These are phyloP conservation scores for Alnus glutinosa DNA, from an alignment of 306 rosid species.

Conservation along the genomic window DNA sequence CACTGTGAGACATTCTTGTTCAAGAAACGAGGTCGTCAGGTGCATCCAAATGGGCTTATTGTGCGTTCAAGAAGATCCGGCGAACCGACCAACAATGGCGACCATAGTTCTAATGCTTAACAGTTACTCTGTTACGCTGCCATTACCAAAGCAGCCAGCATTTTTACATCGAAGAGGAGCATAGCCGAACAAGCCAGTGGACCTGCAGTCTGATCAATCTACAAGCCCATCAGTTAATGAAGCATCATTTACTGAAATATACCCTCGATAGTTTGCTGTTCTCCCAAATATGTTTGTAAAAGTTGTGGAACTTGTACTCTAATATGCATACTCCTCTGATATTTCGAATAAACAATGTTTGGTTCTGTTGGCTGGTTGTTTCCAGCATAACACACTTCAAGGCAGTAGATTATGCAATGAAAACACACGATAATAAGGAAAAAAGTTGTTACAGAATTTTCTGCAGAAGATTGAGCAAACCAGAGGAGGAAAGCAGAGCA, in stretches of 20 bases:
- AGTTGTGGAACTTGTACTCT: background rate
- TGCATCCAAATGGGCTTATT: slow-evolving; percentile 32
- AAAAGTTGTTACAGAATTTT: no score
- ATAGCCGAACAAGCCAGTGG: background rate
- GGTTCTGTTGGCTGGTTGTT: no score
- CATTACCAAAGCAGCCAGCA: background rate
- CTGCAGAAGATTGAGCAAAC: no score
- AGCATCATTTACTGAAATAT: background rate
- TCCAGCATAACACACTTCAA: no score
- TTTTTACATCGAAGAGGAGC: background rate
- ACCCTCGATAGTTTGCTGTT: background rate
- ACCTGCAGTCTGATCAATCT: background rate
- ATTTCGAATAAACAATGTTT: no score
- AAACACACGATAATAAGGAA: no score
- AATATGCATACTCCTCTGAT: no score
- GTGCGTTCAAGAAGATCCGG: slow-evolving; percentile 34
- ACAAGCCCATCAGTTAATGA: background rate
- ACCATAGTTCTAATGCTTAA: slow-evolving; percentile 22
- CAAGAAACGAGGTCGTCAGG: slow-evolving; percentile 11
- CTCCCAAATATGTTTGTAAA: background rate
- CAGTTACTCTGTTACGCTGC: background rate
- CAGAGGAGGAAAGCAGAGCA: no score
- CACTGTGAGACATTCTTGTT: background rate
- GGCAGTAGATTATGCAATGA: no score
- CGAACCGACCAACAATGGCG: slow-evolving; percentile 33